A percentile compares a stretch with the other conserved stretches of the same genome.
Evolutionary conservation across 2,329 filamentous ascomycete species (phyloP).

Genomic region (Plectosphaerella plurivora): DNA sequence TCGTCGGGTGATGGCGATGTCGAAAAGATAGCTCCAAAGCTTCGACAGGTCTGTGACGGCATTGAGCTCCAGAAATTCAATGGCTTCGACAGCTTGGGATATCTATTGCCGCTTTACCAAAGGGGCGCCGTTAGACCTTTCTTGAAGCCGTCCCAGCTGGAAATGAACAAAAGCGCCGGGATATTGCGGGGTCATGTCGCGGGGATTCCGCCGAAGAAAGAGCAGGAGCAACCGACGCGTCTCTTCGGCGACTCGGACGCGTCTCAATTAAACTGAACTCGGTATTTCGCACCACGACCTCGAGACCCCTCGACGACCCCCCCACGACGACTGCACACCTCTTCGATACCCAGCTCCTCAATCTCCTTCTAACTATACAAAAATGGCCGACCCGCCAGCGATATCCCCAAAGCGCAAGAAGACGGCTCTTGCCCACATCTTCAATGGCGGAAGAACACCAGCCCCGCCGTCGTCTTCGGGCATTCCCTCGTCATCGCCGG

Average conservation of each 20-base stretch:
- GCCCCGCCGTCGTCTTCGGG: constrained; percentile 42
- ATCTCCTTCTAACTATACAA: not conserved
- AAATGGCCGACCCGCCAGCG: not conserved
- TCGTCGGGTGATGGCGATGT: not conserved
- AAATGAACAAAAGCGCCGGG: not conserved
- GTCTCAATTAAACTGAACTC: constrained; percentile 12
- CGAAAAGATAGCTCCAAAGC: not conserved
- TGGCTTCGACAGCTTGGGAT: no score
- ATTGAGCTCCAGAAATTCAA: not conserved
- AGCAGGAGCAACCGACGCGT: not conserved
- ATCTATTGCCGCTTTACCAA: not conserved
- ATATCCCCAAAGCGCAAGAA: constrained; percentile 17
- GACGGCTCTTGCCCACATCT: constrained; percentile 30
- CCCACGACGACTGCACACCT: not conserved
- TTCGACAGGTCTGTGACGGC: not conserved
- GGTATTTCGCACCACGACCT: not conserved
- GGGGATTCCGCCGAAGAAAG: not conserved
- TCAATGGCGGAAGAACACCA: constrained; percentile 26
- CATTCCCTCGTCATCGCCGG: constrained; percentile 84
- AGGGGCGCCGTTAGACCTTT: not conserved
- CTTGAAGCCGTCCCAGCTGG: no score
- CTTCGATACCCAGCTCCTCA: not conserved
- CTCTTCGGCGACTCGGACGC: constrained; percentile 4
- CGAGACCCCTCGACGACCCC: not conserved
- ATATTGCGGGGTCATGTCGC: not conserved